Conservation (phyloP, 2,329 filamentous ascomycete species). For the Nothopassalora personata region DNA sequence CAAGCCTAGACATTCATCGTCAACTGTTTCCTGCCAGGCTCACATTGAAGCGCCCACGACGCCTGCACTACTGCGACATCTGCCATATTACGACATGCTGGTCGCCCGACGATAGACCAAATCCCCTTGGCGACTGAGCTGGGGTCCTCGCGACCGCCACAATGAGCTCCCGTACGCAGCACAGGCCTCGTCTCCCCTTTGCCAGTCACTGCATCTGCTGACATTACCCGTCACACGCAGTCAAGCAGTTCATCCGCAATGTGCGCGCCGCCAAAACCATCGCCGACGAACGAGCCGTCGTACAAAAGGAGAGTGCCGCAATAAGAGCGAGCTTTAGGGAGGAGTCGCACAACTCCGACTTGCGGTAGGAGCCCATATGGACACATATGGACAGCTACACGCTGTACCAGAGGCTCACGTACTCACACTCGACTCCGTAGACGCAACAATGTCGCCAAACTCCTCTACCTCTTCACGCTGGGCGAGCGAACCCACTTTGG, state of each 20-base stretch:
- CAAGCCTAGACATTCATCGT: background rate
- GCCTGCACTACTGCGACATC: background rate
- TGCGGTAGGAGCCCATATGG: slow-evolving; percentile 58
- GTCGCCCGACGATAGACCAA: background rate
- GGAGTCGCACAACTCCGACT: slow-evolving; percentile 85
- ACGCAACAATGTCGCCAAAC: slow-evolving; percentile 97
- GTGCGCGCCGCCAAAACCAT: slow-evolving; percentile 98
- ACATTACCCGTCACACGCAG: slow-evolving; percentile 44
- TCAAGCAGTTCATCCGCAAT: slow-evolving; percentile 99
- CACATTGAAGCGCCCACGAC: background rate
- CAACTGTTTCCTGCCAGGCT: background rate
- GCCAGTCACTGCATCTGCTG: slow-evolving; percentile 1
- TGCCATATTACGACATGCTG: background rate
- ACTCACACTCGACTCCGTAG: slow-evolving; percentile 43
- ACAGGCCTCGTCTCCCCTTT: background rate
- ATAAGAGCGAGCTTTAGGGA: slow-evolving; percentile 97
- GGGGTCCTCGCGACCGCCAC: slow-evolving; percentile 18
- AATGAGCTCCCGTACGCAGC: slow-evolving; percentile 19
- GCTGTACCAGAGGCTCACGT: background rate
- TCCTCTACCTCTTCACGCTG: slow-evolving; percentile 95
- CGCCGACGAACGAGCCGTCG: slow-evolving; percentile 94
- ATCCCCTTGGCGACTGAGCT: background rate
- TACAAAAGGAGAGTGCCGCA: slow-evolving; percentile 97
- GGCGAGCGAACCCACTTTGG: slow-evolving; percentile 97
- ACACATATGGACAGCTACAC: slow-evolving; percentile 13